A percentile compares a stretch with the other conserved stretches of the same genome.
Conservation (phyloP, 2,329 filamentous ascomycete species). For the Pyricularia sp. region DNA sequence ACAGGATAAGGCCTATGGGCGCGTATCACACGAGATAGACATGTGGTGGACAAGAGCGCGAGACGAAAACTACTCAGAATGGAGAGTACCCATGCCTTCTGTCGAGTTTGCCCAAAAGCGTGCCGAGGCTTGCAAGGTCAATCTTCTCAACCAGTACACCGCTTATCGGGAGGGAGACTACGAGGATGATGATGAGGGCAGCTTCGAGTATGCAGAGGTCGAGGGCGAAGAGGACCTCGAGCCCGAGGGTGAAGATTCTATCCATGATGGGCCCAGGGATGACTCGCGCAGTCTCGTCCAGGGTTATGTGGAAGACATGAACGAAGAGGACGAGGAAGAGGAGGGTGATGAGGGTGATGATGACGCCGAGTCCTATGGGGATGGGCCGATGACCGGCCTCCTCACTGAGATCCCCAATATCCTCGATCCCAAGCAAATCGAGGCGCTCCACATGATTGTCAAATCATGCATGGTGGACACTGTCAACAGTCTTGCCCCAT, state of each 20-base stretch:
- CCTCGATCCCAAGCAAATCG: slow-evolving; percentile 85
- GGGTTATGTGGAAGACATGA: slow-evolving; percentile 27
- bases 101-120: slow-evolving; percentile 40
- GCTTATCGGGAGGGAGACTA: slow-evolving; percentile 25
- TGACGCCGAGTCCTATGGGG: slow-evolving; percentile 67
- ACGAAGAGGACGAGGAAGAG: slow-evolving; percentile 36
- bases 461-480: slow-evolving; percentile 86
- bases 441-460: slow-evolving; percentile 92
- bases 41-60: slow-evolving; percentile 50
- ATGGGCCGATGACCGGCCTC: slow-evolving; percentile 68
- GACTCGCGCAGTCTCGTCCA: slow-evolving; percentile 10
- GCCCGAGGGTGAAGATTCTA: slow-evolving; percentile 11
- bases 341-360: slow-evolving; percentile 56
- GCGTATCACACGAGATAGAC: slow-evolving; percentile 52
- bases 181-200: slow-evolving; percentile 36
- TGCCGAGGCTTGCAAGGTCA: slow-evolving; percentile 3
- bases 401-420: slow-evolving; percentile 92
- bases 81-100: slow-evolving; percentile 45
- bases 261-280: slow-evolving; percentile 4
- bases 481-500: slow-evolving; percentile 53
- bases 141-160: slow-evolving; percentile 7
- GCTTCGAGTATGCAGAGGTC: slow-evolving; percentile 32
- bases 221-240: slow-evolving; percentile 17
- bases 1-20: slow-evolving; percentile 44
- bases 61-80: slow-evolving; percentile 46